These are phyloP conservation scores for Botrytis medusae DNA, from an alignment of 2,329 filamentous ascomycete genomes.

Conservation along the genomic window DNA sequence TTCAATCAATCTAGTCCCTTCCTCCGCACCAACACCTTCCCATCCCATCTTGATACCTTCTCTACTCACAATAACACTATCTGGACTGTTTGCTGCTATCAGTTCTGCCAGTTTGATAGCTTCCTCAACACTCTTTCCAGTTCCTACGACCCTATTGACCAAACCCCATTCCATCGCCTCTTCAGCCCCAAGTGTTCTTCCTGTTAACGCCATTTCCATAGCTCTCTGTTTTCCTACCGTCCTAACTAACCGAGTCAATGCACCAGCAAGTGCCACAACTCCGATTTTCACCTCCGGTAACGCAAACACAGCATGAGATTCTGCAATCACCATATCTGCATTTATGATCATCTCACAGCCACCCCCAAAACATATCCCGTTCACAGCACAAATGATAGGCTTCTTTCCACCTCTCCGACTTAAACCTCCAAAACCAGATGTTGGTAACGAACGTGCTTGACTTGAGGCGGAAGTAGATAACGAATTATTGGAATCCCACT, in stretches of 20 bases:
- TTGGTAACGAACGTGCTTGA: constrained; percentile 27
- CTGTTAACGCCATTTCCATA: constrained; percentile 68
- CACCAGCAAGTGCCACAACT: constrained; percentile 70
- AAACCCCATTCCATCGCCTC: constrained; percentile 66
- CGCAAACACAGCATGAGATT: constrained; percentile 58
- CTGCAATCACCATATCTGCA: constrained; percentile 69
- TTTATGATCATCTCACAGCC: constrained; percentile 77
- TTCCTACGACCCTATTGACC: constrained; percentile 64
- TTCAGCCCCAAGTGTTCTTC: constrained; percentile 56
- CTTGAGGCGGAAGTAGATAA: constrained; percentile 1
- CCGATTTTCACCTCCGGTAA: constrained; percentile 72
- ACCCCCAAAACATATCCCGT: constrained; percentile 72
- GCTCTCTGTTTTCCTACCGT: constrained; percentile 68
- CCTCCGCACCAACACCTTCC: constrained; percentile 66
- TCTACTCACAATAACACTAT: constrained; percentile 71
- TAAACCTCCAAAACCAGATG: constrained; percentile 63
- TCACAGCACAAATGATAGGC: constrained; percentile 73
- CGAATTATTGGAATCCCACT: constrained; percentile 43
- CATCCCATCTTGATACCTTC: constrained; percentile 71
- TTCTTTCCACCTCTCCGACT: constrained; percentile 68
- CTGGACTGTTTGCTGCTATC: constrained; percentile 68
- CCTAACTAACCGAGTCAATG: constrained; percentile 63
- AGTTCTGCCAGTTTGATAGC: constrained; percentile 61
- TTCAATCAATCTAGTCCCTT: constrained; percentile 54
- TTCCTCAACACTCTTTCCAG: constrained; percentile 50